Conservation (phyloP, 257 asterid genomes). For the Leptodermis oblonga region DNA sequence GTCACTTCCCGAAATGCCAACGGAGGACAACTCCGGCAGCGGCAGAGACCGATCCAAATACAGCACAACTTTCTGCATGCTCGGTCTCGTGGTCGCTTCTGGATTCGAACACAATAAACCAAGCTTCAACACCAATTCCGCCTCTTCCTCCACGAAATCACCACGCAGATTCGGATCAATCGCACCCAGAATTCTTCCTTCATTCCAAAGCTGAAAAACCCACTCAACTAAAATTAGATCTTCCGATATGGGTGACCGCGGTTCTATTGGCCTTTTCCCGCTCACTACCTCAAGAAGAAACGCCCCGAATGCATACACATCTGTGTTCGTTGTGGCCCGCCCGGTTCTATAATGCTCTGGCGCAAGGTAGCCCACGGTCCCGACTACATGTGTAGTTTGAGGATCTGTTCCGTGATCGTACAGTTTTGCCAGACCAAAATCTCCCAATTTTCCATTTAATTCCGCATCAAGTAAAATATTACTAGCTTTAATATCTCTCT, state of each 20-base stretch:
- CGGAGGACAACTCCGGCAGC: background rate
- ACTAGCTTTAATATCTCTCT: slow-evolving; percentile 65
- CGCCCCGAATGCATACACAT: slow-evolving; percentile 61
- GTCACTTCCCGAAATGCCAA: background rate
- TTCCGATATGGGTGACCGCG: slow-evolving; percentile 16
- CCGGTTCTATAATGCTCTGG: slow-evolving; percentile 63
- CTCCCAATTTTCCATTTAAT: slow-evolving; percentile 49
- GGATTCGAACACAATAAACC: slow-evolving; percentile 52
- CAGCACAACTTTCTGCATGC: background rate
- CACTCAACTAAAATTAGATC: slow-evolving; percentile 43
- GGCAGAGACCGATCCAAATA: background rate
- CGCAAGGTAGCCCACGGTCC: too few relatives aligned
- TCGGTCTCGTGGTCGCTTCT: slow-evolving; percentile 19
- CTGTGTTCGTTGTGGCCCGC: slow-evolving; percentile 50
- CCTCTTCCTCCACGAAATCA: slow-evolving; percentile 38
- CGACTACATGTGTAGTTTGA: slow-evolving; percentile 53
- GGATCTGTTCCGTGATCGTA: slow-evolving; percentile 66
- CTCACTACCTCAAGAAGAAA: slow-evolving; percentile 61
- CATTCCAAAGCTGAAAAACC: slow-evolving; percentile 43
- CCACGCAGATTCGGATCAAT: slow-evolving; percentile 40
- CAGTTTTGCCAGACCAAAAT: slow-evolving; percentile 59
- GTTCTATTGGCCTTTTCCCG: slow-evolving; percentile 65
- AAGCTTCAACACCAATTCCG: slow-evolving; percentile 44
- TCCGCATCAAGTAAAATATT: slow-evolving; percentile 54
- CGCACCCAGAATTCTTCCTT: slow-evolving; percentile 37